Percentiles rank a stretch among this genome's conserved stretches.
Evolutionary conservation across 345 rosid genomes (phyloP).

Genomic region (Zanthoxylum bungeanum): DNA sequence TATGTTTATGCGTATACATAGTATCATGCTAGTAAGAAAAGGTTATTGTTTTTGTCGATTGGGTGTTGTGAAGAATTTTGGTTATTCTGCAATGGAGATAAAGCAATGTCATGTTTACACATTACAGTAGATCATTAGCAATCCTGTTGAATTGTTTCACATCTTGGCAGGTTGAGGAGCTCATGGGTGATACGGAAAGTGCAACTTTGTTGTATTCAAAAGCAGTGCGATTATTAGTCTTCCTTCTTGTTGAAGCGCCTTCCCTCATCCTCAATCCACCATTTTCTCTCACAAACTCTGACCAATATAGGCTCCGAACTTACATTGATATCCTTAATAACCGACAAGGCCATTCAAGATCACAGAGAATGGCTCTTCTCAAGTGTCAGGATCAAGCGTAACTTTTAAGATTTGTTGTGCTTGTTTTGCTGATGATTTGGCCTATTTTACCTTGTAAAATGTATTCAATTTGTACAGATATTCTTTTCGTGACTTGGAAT

Average conservation of each 20-base stretch:
- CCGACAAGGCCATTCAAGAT: slow-evolving; percentile 56
- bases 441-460: too few species aligned
- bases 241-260: slow-evolving; percentile 90
- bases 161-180: slow-evolving; percentile 65
- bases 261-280: slow-evolving; percentile 84
- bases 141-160: background rate
- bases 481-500: too few species aligned
- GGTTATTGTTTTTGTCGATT: background rate
- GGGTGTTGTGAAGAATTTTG: background rate
- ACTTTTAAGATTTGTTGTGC: background rate
- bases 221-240: slow-evolving; percentile 67
- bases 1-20: background rate
- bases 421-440: background rate
- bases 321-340: slow-evolving; percentile 71
- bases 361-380: slow-evolving; percentile 42
- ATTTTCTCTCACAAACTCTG: slow-evolving; percentile 83
- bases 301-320: slow-evolving; percentile 55
- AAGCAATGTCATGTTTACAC: background rate
- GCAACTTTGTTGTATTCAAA: slow-evolving; percentile 63
- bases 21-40: background rate
- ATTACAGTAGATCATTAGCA: background rate
- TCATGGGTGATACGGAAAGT: slow-evolving; percentile 60
- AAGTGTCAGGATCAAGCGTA: background rate
- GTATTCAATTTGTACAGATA: background rate
- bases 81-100: background rate